Base-by-base conservation (phyloP, 2,329 filamentous ascomycete genomes). In the Tolypocladium sp. region DNA sequence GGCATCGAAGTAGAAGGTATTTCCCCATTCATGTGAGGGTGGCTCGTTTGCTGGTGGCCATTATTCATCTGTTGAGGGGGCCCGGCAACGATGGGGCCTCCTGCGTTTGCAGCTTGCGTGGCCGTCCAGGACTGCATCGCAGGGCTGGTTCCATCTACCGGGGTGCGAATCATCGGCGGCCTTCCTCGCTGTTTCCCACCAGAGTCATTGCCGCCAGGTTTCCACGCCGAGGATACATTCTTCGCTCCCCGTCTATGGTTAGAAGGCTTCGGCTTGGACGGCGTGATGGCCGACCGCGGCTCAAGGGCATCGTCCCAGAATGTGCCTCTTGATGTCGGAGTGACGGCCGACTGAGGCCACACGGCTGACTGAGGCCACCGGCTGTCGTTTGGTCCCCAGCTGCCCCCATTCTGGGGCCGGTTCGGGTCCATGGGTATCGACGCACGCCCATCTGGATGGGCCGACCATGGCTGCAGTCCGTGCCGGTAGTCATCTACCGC, bases 171-270 rank as follows among this genome's bases (percentile, higher is more conserved):
- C 59, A 86, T 89, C 0, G 91, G 90, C 49, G 92, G 92, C 60
- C 92, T 80, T 8, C 92, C 92, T 63, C 92, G 80, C 17, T 89
- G 80, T 70, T 92, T 95, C 2, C 88, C 87, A 4, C 80, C 83
- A 1, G 83, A 76, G 15, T 85, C 79, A 44, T 80, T 78, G 20
- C 83, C 83, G 60, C 82, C 84, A 63, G 85, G 85, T 58, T 88
- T 85, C 92, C 92, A 97, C 1, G 92, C 92, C 12, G 92, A 96
- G 1, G 92, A 96, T 0, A 96, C 91, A 8, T 90, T 91, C 68
- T 85, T 85, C 0, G 91, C 89, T 0, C 92, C 92, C 70, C 95
- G 89, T 4, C 90, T 83, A 58, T 71, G 72, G 13, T 63, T 59
- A 3, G 67, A 57, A 22, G 78, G 72, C 60, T 82, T 79, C 2